Conservation (phyloP, 2,329 filamentous ascomycete species). For the Decorospora gaudefroyi region DNA sequence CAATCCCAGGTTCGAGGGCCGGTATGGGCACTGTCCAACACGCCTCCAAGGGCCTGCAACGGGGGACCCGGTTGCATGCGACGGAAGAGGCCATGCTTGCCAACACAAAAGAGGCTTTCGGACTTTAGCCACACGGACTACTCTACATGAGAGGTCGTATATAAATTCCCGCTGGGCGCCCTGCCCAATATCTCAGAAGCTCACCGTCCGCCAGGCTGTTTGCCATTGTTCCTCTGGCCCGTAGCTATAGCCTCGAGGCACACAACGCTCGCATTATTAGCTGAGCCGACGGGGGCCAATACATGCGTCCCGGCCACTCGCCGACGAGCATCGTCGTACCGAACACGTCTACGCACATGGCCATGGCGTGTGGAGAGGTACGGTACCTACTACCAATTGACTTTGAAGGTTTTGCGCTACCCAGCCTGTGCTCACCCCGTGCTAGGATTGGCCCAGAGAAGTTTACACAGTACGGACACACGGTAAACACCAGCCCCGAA, state of each 20-base stretch:
- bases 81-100: constrained; percentile 29
- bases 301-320: constrained; percentile 15
- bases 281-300: constrained; percentile 10
- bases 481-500: too few relatives aligned
- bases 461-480: too few relatives aligned
- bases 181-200: constrained; percentile 35
- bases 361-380: too few relatives aligned
- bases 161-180: constrained; percentile 35
- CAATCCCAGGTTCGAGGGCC: constrained; percentile 41
- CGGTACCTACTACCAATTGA: too few relatives aligned
- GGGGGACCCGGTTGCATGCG: constrained; percentile 36
- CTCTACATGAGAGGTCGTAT: constrained; percentile 40
- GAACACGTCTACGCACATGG: constrained; percentile 41
- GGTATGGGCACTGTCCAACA: constrained; percentile 33
- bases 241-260: constrained; percentile 18
- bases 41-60: constrained; percentile 33
- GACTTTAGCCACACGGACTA: constrained; percentile 44
- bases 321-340: constrained; percentile 28
- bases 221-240: constrained; percentile 35
- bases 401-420: too few relatives aligned
- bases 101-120: constrained; percentile 32
- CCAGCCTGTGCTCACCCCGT: too few relatives aligned
- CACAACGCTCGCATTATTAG: constrained; percentile 9
- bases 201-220: constrained; percentile 21
- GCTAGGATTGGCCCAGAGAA: too few relatives aligned